Base-by-base conservation (phyloP, 1,284 basidiomycete species). In the Sporisorium graminicola region DNA sequence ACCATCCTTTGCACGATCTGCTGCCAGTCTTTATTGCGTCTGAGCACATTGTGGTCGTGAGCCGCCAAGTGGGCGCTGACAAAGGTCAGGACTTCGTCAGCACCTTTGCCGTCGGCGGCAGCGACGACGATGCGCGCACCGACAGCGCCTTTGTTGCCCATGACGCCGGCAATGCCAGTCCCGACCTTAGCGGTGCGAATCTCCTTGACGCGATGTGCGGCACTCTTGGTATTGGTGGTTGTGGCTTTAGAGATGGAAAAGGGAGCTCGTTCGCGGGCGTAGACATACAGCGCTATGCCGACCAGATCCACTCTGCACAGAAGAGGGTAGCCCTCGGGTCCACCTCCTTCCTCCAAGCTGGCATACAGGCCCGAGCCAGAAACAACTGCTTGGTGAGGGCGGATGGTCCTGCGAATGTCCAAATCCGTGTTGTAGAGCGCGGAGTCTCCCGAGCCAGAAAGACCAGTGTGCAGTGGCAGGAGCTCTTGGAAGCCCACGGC, bases 91-190 rank as follows among this genome's bases (percentile, higher is more conserved):
- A 77, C 76, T 60, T 84, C 72, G 27, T 60, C 54, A 13, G 62
- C 62, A 9, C 74, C 78, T 18, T 65, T 50, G 31, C 63, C 64
- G 51, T 66, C 56, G 35, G 57, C 65, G 35, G 83, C 74, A 42
- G 82, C 86, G 26, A 96, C 88, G 46, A 92, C 91, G 84, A 98
- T 91, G 51, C 95, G 89, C 40, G 94, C 89, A 18, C 93, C 95
- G 2, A 97, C 94, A 0, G 93, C 95, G 27, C 94, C 94, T 86
- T 99, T 99, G 87, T 98, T 98, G 13, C 94, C 94, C 92, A 98
- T 93, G 74, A 87, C 24, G 4, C 80, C 76, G 4, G 74, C 80
- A 5, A 86, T 43, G 18, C 87, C 87, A 6, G 82, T 83, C 2
- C 82, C 85, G 2, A 82, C 86, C 5, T 67, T 81, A 7, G 80